Evolutionary conservation across 257 asterid species (phyloP).

Genomic region (Penstemon barbatus): DNA sequence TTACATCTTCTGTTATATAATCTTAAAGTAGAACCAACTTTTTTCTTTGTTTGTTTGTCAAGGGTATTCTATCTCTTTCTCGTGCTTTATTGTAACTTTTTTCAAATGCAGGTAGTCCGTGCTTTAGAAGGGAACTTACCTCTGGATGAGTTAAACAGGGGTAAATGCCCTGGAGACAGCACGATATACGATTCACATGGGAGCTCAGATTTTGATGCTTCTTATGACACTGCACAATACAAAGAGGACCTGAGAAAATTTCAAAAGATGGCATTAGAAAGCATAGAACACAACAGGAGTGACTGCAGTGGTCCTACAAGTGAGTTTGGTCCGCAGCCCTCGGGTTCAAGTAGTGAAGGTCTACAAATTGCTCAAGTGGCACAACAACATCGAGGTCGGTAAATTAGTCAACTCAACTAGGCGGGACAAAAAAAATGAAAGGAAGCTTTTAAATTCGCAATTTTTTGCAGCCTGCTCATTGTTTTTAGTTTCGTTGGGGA

Average conservation of each 20-base stretch:
- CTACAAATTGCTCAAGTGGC: slow-evolving; percentile 33
- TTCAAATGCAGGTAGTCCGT: slow-evolving; percentile 47
- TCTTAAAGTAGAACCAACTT: neutral
- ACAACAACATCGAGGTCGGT: slow-evolving; percentile 16
- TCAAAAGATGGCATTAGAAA: slow-evolving; percentile 72
- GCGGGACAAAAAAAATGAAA: neutral
- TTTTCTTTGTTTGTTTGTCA: too few species aligned
- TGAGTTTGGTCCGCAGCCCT: slow-evolving; percentile 62
- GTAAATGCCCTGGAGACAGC: slow-evolving; percentile 48
- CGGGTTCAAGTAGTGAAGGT: slow-evolving; percentile 69
- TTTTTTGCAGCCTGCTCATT: slow-evolving; percentile 13
- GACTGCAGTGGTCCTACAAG: slow-evolving; percentile 74
- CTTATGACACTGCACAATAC: slow-evolving; percentile 61
- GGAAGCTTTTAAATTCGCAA: slow-evolving; percentile 18
- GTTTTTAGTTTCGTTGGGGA: neutral
- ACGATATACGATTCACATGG: slow-evolving; percentile 41
- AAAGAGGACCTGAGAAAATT: slow-evolving; percentile 77
- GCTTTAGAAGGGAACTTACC: slow-evolving; percentile 72
- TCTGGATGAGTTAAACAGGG: slow-evolving; percentile 54
- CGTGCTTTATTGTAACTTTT: neutral
- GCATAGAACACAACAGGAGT: slow-evolving; percentile 48
- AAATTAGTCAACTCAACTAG: too few species aligned
- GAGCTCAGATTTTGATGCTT: slow-evolving; percentile 58
- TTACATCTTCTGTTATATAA: neutral
- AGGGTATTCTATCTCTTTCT: neutral